Base-by-base conservation (phyloP, 208 protist genomes). In the Angomonas ambiguus region DNA sequence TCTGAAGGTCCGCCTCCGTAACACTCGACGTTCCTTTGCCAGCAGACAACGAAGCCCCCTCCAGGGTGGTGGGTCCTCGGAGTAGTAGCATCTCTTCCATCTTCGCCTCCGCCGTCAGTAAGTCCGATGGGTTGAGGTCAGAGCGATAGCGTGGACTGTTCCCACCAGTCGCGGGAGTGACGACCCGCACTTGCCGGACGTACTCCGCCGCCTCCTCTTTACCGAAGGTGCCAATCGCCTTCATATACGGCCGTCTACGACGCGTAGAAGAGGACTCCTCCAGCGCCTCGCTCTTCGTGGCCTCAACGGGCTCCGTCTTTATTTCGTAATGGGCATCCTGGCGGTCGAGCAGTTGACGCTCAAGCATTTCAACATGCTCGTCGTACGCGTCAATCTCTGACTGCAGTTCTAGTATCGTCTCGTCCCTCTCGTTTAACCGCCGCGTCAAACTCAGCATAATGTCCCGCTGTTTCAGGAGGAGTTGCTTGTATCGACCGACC, bases 401-500 rank as follows among this genome's bases (percentile, higher is more conserved):
- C 53, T 97, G 87, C 55, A 97, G 65, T 24, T 80, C 69, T 49
- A 95, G 61, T 27, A 97, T 96, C 11, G 85, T 86, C 72, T 97
- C 89, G 62, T 98, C 96, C 22, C 95, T 75, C 69, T 98, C 94
- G 66, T 96, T 96, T 1, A 98, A 74, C 11, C 95, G 79, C 11
- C 81, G 80, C 10, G 95, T 98, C 35, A 98, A 79, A 56, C 83
- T 85, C 48, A 98, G 82, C 95, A 98, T 98, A 64, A 98, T 97
- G 70, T 98, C 96, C 11, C 96, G 83, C 78, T 98, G 97, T 80
- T 98, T 98, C 48, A 98, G 69, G 51, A 98, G 76, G n/a, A 98
- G 84, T 64, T 96, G 83, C 76, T 98, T 98, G 88, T 98, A 98
- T 27, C 94, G 72, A 22, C 92, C 83, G 57, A 98, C 88, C 75